Base-by-base conservation (phyloP, 2,329 filamentous ascomycete genomes). In the Hirsutella rhossiliensis region DNA sequence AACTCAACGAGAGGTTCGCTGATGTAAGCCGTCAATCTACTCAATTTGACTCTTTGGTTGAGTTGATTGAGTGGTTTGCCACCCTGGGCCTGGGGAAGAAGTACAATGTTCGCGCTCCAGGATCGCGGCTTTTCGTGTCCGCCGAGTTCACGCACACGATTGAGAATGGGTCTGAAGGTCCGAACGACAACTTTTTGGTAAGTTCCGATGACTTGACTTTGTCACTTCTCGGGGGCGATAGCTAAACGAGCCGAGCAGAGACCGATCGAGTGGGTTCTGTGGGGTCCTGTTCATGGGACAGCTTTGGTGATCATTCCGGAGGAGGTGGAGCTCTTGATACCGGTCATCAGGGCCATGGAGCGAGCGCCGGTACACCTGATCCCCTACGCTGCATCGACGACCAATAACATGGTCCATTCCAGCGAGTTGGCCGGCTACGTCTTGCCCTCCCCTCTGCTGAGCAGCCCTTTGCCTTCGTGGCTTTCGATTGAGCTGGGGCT, bases 211-310 rank as follows among this genome's bases (percentile, higher is more conserved):
- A 23, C 18, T 8, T 6, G 19, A n/a, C 6, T 39, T 39, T 23
- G 8, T n/a, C 20, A 15, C 15, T 8, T 4, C 9, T 11, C 7
- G 11, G 7, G n/a, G 4, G 12, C 17, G 19, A 17, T 34, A 18
- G 20, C 30, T 11, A 28, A 27, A 11, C 13, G 12, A 23, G 23
- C 23, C 19, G 31, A 27, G 52, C 48, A 71, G 48, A 62, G 68
- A 1, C 65, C 72, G 0, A 73, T 81, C 0, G 72, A 78, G 23
- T 85, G 78, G 78, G 53, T 85, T 2, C 56, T 84, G 0, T 82
- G 72, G 70, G 75, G 69, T 46, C 50, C 51, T 0, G n/a, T 50
- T 0, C 61, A 62, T 0, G 52, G 73, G 8, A 69, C 64, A 0
- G 80, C 71, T 0, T 48, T 85, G 0, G 55, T 84, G 2, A 53